These are phyloP conservation scores for Mycogone perniciosa DNA, from an alignment of 2,329 filamentous ascomycete species.

Conservation along the genomic window DNA sequence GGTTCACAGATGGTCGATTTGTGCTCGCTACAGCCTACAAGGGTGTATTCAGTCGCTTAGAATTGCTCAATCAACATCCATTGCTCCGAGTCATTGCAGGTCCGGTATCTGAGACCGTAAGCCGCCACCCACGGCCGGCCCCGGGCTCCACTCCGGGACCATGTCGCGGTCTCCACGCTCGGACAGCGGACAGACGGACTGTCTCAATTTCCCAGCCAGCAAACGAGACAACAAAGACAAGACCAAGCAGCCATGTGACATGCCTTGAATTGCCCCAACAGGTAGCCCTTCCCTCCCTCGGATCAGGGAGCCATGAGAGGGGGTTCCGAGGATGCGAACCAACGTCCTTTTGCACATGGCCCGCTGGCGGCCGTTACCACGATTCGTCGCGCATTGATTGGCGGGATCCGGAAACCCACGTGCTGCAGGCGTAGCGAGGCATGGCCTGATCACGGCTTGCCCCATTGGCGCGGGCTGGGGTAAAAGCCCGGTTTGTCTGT, in stretches of 20 bases:
- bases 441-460: conserved; percentile 5
- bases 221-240: background rate
- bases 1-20: too few species aligned
- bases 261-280: background rate
- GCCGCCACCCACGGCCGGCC: background rate
- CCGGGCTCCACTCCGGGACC: background rate
- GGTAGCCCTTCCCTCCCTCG: background rate
- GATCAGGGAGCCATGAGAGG: background rate
- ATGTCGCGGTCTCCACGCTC: background rate
- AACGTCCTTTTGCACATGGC: background rate
- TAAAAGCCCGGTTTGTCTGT: too few species aligned
- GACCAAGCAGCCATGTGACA: background rate
- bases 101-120: background rate
- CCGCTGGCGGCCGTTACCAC: background rate
- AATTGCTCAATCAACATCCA: background rate
- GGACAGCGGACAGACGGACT: background rate
- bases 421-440: conserved; percentile 7
- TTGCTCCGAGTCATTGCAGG: background rate
- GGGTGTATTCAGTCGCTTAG: too few species aligned
- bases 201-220: background rate
- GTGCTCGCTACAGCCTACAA: too few species aligned
- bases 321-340: too few species aligned
- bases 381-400: conserved; percentile 4
- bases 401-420: conserved; percentile 9
- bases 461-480: conserved; percentile 2